These are phyloP conservation scores for Aspergillus fructus DNA, from an alignment of 2,329 filamentous ascomycete species.

Conservation along the genomic window DNA sequence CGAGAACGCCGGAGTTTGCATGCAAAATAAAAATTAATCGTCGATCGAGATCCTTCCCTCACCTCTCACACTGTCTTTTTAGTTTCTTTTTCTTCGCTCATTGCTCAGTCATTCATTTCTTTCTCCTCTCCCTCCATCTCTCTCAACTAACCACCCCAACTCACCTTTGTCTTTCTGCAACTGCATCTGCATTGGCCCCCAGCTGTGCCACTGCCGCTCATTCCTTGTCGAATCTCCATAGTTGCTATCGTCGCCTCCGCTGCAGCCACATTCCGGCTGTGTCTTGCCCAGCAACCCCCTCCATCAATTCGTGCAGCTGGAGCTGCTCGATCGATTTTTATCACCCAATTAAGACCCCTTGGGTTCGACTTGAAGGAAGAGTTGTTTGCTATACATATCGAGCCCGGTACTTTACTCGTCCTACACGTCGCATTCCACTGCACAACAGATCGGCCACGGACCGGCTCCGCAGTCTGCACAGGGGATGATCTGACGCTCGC, in stretches of 20 bases:
- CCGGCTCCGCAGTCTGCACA: constrained; percentile 2
- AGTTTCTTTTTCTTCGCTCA: neutral
- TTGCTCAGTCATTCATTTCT: constrained; percentile 1
- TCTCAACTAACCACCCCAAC: neutral
- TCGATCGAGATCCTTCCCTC: constrained; percentile 8
- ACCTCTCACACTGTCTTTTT: neutral
- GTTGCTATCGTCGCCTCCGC: constrained; percentile 6
- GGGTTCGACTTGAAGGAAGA: constrained; percentile 1
- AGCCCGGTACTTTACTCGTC: constrained; percentile 6
- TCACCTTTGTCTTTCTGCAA: constrained; percentile 1
- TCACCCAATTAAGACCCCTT: neutral
- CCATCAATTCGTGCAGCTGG: constrained; percentile 11
- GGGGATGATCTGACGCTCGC: constrained; percentile 10
- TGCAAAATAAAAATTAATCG: constrained; percentile 8
- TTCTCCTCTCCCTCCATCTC: neutral
- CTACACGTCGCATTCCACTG: constrained; percentile 14
- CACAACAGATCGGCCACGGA: constrained; percentile 12
- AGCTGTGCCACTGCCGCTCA: neutral
- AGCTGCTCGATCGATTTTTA: neutral
- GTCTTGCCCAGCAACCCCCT: constrained; percentile 11
- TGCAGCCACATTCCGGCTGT: constrained; percentile 21
- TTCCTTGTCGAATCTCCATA: constrained; percentile 7
- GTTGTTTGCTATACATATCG: constrained; percentile 9
- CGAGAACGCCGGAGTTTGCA: neutral
- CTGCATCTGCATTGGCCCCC: neutral